phyloP scores from a whole-genome alignment of 805 yeast species.

The Barnettozyma vustinii region DNA sequence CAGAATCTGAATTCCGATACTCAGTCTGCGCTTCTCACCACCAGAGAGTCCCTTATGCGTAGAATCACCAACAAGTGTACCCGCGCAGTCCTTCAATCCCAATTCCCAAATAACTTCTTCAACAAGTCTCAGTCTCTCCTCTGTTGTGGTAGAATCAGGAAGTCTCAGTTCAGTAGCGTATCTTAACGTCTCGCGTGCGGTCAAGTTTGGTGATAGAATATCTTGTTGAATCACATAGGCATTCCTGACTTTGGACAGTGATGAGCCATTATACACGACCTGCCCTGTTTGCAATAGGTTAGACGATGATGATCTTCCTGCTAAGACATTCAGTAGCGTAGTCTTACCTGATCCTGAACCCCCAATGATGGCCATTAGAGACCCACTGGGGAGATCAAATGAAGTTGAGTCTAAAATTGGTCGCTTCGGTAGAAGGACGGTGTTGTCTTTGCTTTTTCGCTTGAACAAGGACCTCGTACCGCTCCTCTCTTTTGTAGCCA shows the following conservation, averaged over 20 bases:
- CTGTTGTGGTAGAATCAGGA: constrained; percentile 37
- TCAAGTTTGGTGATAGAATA: constrained; percentile 61
- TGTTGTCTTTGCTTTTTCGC: neutral
- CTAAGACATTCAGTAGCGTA: constrained; percentile 64
- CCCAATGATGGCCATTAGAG: constrained; percentile 78
- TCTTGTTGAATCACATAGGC: constrained; percentile 79
- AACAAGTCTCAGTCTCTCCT: constrained; percentile 46
- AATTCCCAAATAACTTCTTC: constrained; percentile 59
- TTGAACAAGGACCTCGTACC: neutral
- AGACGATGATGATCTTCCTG: constrained; percentile 41
- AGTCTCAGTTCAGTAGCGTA: constrained; percentile 72
- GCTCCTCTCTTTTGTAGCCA: neutral
- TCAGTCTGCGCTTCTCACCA: constrained; percentile 76
- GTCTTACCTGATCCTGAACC: constrained; percentile 91
- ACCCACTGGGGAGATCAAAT: constrained; percentile 56
- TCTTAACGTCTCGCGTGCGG: constrained; percentile 66
- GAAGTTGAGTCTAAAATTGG: constrained; percentile 36
- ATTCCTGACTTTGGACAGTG: constrained; percentile 21
- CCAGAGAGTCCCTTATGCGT: constrained; percentile 65
- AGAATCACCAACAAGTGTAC: constrained; percentile 56
- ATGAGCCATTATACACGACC: constrained; percentile 30
- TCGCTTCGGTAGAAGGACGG: neutral
- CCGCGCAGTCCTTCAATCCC: constrained; percentile 64
- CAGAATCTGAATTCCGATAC: constrained; percentile 77
- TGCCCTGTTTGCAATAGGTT: constrained; percentile 38